phyloP scores from a whole-genome alignment of 2,329 filamentous ascomycete genomes.

The Nectriaceae sp. region DNA sequence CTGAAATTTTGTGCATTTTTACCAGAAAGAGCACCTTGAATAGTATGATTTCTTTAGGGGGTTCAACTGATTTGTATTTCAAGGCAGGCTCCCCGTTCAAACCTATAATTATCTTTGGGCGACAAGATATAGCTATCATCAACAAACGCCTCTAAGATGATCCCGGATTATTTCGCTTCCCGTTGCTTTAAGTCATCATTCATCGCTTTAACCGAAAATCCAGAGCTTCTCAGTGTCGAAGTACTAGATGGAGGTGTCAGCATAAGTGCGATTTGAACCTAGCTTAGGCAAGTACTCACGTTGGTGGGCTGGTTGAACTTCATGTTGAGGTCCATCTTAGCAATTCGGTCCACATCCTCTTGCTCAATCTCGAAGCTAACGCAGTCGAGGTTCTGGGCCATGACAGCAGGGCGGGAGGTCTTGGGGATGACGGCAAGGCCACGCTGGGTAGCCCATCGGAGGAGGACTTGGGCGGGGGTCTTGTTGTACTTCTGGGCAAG shows the following conservation, averaged over 20 bases:
- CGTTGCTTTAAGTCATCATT: slow-evolving; percentile 18
- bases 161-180: slow-evolving; percentile 26
- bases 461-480: slow-evolving; percentile 76
- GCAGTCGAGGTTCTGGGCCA: slow-evolving; percentile 69
- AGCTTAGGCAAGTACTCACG: slow-evolving; percentile 49
- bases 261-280: not conserved
- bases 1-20: too few relatives aligned
- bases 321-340: slow-evolving; percentile 63
- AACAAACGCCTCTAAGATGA: slow-evolving; percentile 26
- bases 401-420: slow-evolving; percentile 55
- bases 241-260: slow-evolving; percentile 43
- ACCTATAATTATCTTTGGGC: slow-evolving; percentile 11
- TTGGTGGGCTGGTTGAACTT: slow-evolving; percentile 78
- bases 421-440: slow-evolving; percentile 82
- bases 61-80: slow-evolving; percentile 27
- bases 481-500: slow-evolving; percentile 72
- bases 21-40: too few relatives aligned
- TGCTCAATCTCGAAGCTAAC: slow-evolving; percentile 65
- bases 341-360: slow-evolving; percentile 68
- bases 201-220: slow-evolving; percentile 53
- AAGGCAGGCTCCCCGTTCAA: slow-evolving; percentile 8
- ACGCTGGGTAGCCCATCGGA: slow-evolving; percentile 86
- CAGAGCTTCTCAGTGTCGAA: slow-evolving; percentile 57
- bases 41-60: too few relatives aligned
- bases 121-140: slow-evolving; percentile 24